Evolutionary conservation across 2,329 filamentous ascomycete species (phyloP), one percentile per base, ranked within the genome.

Genomic region (Trematosphaeria pertusa): DNA sequence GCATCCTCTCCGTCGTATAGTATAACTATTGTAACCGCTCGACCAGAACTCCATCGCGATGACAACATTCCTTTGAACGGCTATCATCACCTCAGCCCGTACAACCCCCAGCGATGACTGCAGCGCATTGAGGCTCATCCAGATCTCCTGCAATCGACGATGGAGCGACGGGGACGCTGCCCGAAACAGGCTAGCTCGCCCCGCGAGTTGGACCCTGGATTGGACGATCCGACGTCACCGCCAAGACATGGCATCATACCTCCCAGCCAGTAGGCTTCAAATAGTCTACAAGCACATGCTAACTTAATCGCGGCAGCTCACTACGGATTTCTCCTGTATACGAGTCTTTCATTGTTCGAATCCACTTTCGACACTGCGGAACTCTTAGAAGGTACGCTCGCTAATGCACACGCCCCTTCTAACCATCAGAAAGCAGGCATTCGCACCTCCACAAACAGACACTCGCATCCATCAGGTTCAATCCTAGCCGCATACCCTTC

Each of bases 221-320:
- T 46, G 43, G 15, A 22, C 35, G 52, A 44, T 47, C 37, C 42
- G 46, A 64, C 61, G 61, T 64, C 61, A 64, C 55, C 39, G 57
- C 61, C 58, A 61, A 61, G 58, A 41, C 21, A 62, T 59, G 52
- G 46, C 57, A 58, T 61, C 58, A 58, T 58, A 56, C 43, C 37
- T 21, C 48, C 32, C 32, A 40, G 24, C 21, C 30, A n/a, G 31
- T 20, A 35, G 20, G 21, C 39, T 36, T 43, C 21, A 31, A 36
- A 36, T 28, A 33, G 32, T 36, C 32, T 33, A 36, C 21, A 28
- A n/a, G n/a, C n/a, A n/a, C n/a, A n/a, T n/a, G n/a, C n/a, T n/a
- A n/a, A n/a, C n/a, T n/a, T n/a, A n/a, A n/a, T n/a, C n/a, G n/a
- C n/a, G n/a, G 19, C n/a, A 38, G 9, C 17, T 26, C 28, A 26